Evolutionary conservation across 2,329 filamentous ascomycete species (phyloP).

Genomic region (Sclerotinia borealis): DNA sequence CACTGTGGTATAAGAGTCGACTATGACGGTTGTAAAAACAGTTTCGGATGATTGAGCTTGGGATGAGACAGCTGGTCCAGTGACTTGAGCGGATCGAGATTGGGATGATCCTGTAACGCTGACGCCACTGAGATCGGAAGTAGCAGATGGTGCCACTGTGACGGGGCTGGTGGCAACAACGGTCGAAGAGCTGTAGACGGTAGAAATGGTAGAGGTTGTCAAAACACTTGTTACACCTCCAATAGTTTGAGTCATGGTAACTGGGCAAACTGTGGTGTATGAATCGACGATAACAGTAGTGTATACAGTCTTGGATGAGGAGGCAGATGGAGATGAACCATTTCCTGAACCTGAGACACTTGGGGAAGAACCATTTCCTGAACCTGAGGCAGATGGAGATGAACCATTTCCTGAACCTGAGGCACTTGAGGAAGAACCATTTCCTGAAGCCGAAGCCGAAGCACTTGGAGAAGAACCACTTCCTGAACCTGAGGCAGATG

Average conservation of each 20-base stretch:
- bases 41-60: background rate
- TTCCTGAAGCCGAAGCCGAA: background rate
- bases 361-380: background rate
- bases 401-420: background rate
- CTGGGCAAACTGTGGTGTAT: conserved; percentile 1
- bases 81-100: no score
- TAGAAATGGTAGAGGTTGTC: conserved; percentile 1
- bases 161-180: background rate
- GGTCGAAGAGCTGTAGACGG: background rate
- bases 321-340: background rate
- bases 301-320: background rate
- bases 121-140: background rate
- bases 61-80: background rate
- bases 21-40: background rate
- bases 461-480: background rate
- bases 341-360: no score
- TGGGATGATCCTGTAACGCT: no score
- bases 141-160: background rate
- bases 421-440: background rate
- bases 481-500: background rate
- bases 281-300: conserved; percentile 1
- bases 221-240: background rate
- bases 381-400: background rate
- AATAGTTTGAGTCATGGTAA: conserved; percentile 1
- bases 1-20: background rate